Evolutionary conservation across 2,329 filamentous ascomycete genomes (phyloP), one percentile per base, ranked within the genome.

Genomic region (Aspergillus ochraceoroseus): DNA sequence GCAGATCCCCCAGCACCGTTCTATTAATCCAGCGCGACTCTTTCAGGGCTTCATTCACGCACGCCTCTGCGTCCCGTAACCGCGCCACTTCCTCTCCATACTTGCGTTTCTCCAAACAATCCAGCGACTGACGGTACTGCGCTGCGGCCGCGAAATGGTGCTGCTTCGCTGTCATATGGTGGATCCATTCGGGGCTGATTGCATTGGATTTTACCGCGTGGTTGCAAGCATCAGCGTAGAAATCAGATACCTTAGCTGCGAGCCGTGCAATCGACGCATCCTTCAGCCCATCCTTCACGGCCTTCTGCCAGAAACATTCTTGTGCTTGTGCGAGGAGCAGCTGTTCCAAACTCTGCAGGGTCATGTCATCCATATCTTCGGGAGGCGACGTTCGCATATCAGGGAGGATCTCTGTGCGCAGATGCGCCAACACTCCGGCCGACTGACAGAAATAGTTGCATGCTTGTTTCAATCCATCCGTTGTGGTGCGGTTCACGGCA

Each of bases 241-340:
- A 77, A 58, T 98, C 92, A 2, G 87, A 94, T 3, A 96, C 88
- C 46, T 87, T 81, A 3, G 87, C 87, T 3, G 92, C 89, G 12
- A 98, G 73, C 61, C 94, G 92, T 2, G 92, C 86, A 47, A 98
- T 94, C 0, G 84, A 87, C 1, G 81, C 85, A 61, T 98, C 92
- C 63, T 94, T 95, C 67, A 95, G 80, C 15, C 83, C 82, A 60
- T 95, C 90, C 70, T 94, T 89, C 43, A 94, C 89, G 1, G 92
- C 90, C 62, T 95, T 96, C 54, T 92, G 85, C 92, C 92, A 98
- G 65, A 92, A 96, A 61, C 89, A 96, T 67, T 98, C 92, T 60
- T 98, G 92, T 18, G 85, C 89, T 62, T 98, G 88, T 1, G 89
- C 90, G 7, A 98, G 75, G 62, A 94, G 80, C 19, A 98, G 74